Percentiles rank a stretch among this genome's conserved stretches.
Conservation (phyloP, 352 stramenopile genomes). For the Phytophthora fragariaefolia region DNA sequence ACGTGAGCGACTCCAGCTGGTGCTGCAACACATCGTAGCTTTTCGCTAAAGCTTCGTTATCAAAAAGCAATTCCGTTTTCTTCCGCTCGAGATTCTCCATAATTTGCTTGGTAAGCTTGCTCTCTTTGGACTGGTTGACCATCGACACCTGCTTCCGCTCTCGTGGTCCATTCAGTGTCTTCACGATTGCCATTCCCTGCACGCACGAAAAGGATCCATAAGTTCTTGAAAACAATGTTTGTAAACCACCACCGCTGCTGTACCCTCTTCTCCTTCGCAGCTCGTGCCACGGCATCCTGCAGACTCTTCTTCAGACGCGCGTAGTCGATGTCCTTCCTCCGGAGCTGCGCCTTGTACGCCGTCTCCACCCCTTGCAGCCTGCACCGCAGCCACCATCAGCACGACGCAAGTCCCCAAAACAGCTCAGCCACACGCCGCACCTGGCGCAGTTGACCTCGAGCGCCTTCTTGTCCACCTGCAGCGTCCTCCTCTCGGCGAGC, state of each 20-base stretch:
- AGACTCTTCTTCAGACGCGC: constrained; percentile 74
- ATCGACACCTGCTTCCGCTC: constrained; percentile 46
- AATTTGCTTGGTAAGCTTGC: constrained; percentile 64
- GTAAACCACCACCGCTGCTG: too few relatives aligned
- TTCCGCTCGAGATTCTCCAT: constrained; percentile 70
- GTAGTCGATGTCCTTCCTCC: constrained; percentile 80
- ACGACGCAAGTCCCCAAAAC: background rate
- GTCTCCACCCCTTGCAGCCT: constrained; percentile 79
- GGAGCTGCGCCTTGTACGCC: constrained; percentile 75
- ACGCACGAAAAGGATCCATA: background rate
- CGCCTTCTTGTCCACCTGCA: constrained; percentile 71
- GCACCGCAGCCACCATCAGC: constrained; percentile 1
- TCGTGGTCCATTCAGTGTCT: constrained; percentile 49
- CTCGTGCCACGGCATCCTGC: constrained; percentile 58
- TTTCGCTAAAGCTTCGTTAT: constrained; percentile 69
- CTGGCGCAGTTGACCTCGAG: constrained; percentile 72
- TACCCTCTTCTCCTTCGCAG: constrained; percentile 68
- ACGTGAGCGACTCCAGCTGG: constrained; percentile 65
- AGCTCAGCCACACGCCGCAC: constrained; percentile 15
- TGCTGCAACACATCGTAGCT: constrained; percentile 66
- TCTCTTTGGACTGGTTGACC: constrained; percentile 56
- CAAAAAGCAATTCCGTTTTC: constrained; percentile 63
- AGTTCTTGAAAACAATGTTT: background rate
- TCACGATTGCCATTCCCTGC: constrained; percentile 53
- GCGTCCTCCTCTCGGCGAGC: constrained; percentile 49